phyloP scores from a whole-genome alignment of 805 yeast genomes.

The Candida hungchunana region DNA sequence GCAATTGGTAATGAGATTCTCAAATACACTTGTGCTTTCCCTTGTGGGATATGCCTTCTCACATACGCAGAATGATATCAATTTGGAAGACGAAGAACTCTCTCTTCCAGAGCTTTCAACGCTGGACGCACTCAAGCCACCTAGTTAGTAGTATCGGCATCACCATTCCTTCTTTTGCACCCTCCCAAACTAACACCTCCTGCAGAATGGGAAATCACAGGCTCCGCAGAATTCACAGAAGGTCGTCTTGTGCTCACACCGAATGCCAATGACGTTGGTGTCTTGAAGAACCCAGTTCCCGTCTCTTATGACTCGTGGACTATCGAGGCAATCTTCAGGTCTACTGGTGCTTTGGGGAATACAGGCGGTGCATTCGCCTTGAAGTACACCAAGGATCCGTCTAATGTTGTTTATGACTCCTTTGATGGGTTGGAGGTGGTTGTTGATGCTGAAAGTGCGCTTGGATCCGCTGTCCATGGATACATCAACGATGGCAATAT shows the following conservation, averaged over 20 bases:
- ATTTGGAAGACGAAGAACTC: slow-evolving; percentile 25
- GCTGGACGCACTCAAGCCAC: slow-evolving; percentile 23
- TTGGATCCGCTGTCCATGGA: slow-evolving; percentile 51
- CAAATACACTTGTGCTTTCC: not conserved
- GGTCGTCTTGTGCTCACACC: slow-evolving; percentile 56
- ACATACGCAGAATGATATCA: slow-evolving; percentile 23
- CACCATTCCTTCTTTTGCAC: not conserved
- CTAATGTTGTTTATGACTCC: slow-evolving; percentile 46
- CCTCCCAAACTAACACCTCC: slow-evolving; percentile 10
- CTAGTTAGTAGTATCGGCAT: slow-evolving; percentile 11
- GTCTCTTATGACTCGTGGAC: slow-evolving; percentile 42
- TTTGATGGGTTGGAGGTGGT: slow-evolving; percentile 64
- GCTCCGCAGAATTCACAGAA: slow-evolving; percentile 38
- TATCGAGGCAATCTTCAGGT: slow-evolving; percentile 58
- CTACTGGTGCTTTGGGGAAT: slow-evolving; percentile 46
- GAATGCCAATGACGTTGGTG: slow-evolving; percentile 34
- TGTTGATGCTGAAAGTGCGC: slow-evolving; percentile 45
- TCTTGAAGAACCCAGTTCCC: slow-evolving; percentile 40
- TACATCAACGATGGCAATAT: slow-evolving; percentile 56
- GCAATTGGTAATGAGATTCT: not conserved
- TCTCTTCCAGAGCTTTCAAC: slow-evolving; percentile 38
- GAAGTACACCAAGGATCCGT: slow-evolving; percentile 23
- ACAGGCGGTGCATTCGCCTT: slow-evolving; percentile 56
- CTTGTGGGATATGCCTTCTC: slow-evolving; percentile 8
- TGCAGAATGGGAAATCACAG: slow-evolving; percentile 37